Evolutionary conservation across 73 alveolate species (phyloP).

Genomic region (Tetrahymena malaccensis): DNA sequence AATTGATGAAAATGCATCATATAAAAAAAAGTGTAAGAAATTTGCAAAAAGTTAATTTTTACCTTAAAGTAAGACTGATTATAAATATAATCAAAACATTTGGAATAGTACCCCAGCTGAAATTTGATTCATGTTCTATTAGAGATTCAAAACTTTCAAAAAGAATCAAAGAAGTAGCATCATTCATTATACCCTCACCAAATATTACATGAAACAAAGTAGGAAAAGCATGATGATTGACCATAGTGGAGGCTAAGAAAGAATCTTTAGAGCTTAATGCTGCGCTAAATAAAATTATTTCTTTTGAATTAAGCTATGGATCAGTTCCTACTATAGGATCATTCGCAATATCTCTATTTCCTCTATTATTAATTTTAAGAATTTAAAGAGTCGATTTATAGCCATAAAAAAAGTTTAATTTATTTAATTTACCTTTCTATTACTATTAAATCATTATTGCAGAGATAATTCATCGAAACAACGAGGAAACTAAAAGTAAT

Average conservation of each 20-base stretch:
- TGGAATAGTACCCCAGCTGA: not conserved
- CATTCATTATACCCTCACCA: slow-evolving; percentile 86
- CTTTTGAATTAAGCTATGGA: slow-evolving; percentile 15
- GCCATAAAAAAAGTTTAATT: not conserved
- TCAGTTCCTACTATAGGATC: not conserved
- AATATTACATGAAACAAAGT: slow-evolving; percentile 66
- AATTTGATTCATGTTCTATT: not conserved
- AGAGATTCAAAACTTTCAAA: slow-evolving; percentile 58
- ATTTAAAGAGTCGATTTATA: too few relatives aligned
- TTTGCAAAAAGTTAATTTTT: not conserved
- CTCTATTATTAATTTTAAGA: not conserved
- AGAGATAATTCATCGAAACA: not conserved
- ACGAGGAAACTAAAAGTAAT: slow-evolving; percentile 69
- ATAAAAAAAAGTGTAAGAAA: too few relatives aligned
- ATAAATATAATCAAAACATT: not conserved
- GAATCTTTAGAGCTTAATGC: slow-evolving; percentile 73
- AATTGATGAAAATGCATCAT: too few relatives aligned
- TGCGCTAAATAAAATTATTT: slow-evolving; percentile 54
- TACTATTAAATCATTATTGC: not conserved
- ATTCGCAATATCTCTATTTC: not conserved
- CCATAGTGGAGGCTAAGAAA: slow-evolving; percentile 69
- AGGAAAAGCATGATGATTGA: slow-evolving; percentile 60
- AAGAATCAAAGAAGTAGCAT: slow-evolving; percentile 79
- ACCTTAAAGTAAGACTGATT: not conserved
- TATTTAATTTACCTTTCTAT: not conserved